Conservation (phyloP, 129 eudicot species). For the Helichrysum umbraculigerum region DNA sequence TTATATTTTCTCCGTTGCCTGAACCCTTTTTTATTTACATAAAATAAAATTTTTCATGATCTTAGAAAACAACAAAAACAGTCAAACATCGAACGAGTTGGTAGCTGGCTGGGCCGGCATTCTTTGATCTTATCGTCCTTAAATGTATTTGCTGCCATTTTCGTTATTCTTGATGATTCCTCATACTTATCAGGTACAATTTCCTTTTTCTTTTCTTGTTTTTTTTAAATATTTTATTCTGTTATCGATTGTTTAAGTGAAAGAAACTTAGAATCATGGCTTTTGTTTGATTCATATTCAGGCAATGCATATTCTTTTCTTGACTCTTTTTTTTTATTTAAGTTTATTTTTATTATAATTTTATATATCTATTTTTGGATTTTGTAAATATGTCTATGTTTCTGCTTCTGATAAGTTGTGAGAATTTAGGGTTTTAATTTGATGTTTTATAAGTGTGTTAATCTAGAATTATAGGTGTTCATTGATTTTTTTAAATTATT, state of each 20-base stretch:
- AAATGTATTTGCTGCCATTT: constrained; percentile 19
- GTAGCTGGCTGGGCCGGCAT: constrained; percentile 35
- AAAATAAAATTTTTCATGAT: constrained; percentile 1
- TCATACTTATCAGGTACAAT: constrained; percentile 21
- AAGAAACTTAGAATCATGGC: constrained; percentile 1
- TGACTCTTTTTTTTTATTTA: neutral
- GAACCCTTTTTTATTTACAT: constrained; percentile 19
- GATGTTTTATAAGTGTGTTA: neutral
- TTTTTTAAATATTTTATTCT: neutral
- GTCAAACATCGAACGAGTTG: neutral
- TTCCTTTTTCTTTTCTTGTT: neutral
- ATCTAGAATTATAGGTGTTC: too few relatives aligned
- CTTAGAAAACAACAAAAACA: constrained; percentile 16
- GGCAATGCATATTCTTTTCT: constrained; percentile 41
- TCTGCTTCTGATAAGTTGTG: too few relatives aligned
- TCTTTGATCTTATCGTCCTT: constrained; percentile 34
- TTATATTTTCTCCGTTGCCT: constrained; percentile 22
- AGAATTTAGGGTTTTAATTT: neutral
- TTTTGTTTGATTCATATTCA: constrained; percentile 29
- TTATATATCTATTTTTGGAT: neutral
- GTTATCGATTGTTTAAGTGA: neutral
- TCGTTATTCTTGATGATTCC: constrained; percentile 26
- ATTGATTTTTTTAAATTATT: too few relatives aligned
- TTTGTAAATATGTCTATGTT: too few relatives aligned
- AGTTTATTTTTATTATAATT: neutral